Evolutionary conservation across 352 stramenopile species (phyloP), one percentile per base, ranked within the genome.

Genomic region (Phytophthora pini): DNA sequence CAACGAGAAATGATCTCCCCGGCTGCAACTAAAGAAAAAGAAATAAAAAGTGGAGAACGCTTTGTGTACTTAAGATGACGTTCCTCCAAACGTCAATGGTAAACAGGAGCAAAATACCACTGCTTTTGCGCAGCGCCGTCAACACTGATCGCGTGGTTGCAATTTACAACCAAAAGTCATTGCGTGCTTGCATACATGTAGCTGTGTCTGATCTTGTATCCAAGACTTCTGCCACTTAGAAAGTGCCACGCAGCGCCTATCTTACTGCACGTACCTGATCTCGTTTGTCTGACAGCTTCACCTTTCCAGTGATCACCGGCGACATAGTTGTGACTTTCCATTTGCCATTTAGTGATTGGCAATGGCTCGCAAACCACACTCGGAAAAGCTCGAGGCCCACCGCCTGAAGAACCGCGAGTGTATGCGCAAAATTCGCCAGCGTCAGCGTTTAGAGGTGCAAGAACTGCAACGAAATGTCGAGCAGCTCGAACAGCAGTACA

Each of bases 401-500:
- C 38, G 65, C 29, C 7, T 57, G 26, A 70, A 57, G 44, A 83
- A 75, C 45, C 72, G 72, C 26, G 71, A 78, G 34, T 66, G 59
- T 26, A 83, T 79, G 75, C 68, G 69, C 17, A 69, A 70, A 34
- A 68, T 53, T 17, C 60, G 75, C 0, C 74, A 70, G 27, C 61
- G 69, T 0, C 68, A 80, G 61, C 63, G 69, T 20, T 61, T 71
- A 31, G 44, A 74, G 24, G 50, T 83, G 17, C 52, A 77, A 26
- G 27, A 52, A 13, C 63, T 83, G 68, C 60, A 57, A 10, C 52
- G 27, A 20, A 68, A 47, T 0, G 60, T 82, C 20, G 26, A 47
- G n/a, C 31, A 67, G 29, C 72, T 84, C 10, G 66, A 80, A 39
- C 38, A 55, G 5, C 55, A 82, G 31, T 84, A 80, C 51, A 48